These are phyloP conservation scores for Lipomyces mesembrius DNA, from an alignment of 805 yeast species.

Conservation along the genomic window DNA sequence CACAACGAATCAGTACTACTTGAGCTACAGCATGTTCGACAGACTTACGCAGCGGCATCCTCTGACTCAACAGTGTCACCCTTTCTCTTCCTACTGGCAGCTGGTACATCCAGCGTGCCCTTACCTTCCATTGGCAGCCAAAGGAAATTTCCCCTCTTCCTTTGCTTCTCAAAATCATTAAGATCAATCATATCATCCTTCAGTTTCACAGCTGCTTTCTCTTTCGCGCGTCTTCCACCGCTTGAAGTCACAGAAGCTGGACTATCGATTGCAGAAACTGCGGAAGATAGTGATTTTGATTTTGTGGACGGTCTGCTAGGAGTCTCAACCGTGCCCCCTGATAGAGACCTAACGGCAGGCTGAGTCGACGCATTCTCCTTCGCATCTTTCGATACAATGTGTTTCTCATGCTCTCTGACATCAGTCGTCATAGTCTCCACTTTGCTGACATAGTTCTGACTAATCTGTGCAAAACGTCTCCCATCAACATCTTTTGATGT, in stretches of 20 bases:
- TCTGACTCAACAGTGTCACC: slow-evolving; percentile 19
- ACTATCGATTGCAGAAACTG: background rate
- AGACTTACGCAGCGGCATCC: background rate
- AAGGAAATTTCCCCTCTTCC: slow-evolving; percentile 50
- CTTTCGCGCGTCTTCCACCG: slow-evolving; percentile 56
- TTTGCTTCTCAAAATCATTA: slow-evolving; percentile 64
- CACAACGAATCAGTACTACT: background rate
- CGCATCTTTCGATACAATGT: slow-evolving; percentile 8
- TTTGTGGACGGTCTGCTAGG: background rate
- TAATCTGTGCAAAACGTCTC: slow-evolving; percentile 31
- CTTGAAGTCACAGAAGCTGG: slow-evolving; percentile 11
- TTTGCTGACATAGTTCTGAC: slow-evolving; percentile 22
- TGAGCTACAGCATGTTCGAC: background rate
- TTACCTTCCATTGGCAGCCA: slow-evolving; percentile 50
- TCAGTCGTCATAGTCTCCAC: background rate
- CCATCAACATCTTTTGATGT: background rate
- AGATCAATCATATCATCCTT: slow-evolving; percentile 72
- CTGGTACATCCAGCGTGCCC: background rate
- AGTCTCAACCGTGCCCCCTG: background rate
- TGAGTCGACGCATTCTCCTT: slow-evolving; percentile 9
- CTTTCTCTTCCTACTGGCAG: background rate
- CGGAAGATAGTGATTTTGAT: background rate
- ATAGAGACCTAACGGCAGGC: background rate
- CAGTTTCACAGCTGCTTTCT: slow-evolving; percentile 65
- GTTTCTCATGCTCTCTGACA: background rate